A percentile compares a stretch with the other conserved stretches of the same genome.
Evolutionary conservation across 495 filamentous ascomycete species (phyloP).

Genomic region (Xylaria sp.): DNA sequence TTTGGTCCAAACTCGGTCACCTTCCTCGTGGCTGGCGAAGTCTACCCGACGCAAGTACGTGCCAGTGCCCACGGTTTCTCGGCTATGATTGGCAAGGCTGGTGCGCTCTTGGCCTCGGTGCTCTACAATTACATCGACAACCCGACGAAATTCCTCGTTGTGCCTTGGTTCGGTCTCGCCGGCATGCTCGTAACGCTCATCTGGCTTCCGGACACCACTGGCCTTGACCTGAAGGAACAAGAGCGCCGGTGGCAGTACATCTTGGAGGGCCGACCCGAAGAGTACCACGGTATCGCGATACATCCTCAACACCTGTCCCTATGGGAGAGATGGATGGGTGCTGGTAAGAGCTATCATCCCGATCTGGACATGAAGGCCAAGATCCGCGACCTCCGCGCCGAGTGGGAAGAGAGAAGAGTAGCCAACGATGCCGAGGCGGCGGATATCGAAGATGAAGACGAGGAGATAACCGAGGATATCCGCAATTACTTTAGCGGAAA

Average conservation of each 20-base stretch:
- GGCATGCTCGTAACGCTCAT: conserved; percentile 78
- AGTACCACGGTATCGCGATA: conserved; percentile 89
- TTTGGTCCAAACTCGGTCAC: conserved; percentile 92
- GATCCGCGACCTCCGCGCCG: conserved; percentile 73
- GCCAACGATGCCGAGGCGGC: conserved; percentile 35
- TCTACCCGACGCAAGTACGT: conserved; percentile 87
- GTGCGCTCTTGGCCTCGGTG: conserved; percentile 82
- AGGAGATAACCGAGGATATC: conserved; percentile 50
- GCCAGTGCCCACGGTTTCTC: conserved; percentile 91
- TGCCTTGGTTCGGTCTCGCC: conserved; percentile 88
- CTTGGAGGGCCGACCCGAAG: conserved; percentile 70
- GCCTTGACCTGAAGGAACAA: conserved; percentile 92
- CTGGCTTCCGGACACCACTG: conserved; percentile 92
- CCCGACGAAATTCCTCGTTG: conserved; percentile 80
- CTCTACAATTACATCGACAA: conserved; percentile 88
- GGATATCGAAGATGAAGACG: conserved; percentile 49
- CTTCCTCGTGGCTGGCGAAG: conserved; percentile 90
- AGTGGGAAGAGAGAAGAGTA: conserved; percentile 48
- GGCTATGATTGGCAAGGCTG: conserved; percentile 81
- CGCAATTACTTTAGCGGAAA: conserved; percentile 51
- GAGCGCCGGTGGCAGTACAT: conserved; percentile 87
- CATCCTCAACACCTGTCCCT: conserved; percentile 84
- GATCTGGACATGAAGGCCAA: conserved; percentile 78
- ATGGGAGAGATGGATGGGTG: conserved; percentile 76
- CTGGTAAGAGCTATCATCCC: conserved; percentile 78